Percentiles rank a stretch among this genome's conserved stretches.
Evolutionary conservation across 2,329 filamentous ascomycete species (phyloP).

Genomic region (Alternaria sp.): DNA sequence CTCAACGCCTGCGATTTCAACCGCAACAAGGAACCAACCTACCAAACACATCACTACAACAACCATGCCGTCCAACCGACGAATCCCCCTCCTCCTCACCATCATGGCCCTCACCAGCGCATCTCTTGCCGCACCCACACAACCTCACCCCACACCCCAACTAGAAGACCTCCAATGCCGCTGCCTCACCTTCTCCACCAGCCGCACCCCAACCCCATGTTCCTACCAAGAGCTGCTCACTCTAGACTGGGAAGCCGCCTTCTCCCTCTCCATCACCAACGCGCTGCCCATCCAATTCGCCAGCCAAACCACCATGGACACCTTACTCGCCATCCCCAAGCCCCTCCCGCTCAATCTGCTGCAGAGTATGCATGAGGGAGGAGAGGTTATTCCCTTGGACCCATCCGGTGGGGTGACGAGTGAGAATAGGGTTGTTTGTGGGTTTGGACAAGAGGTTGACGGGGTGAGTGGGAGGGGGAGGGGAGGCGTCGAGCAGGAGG

Average conservation of each 20-base stretch:
- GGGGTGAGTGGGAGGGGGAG: conserved; percentile 6
- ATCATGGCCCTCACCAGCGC: conserved; percentile 6
- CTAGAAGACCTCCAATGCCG: conserved; percentile 33
- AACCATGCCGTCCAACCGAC: conserved; percentile 6
- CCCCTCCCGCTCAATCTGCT: conserved; percentile 31
- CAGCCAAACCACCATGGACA: conserved; percentile 24
- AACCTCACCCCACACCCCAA: conserved; percentile 1
- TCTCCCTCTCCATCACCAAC: conserved; percentile 27
- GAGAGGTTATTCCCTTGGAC: conserved; percentile 16
- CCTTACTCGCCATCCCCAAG: conserved; percentile 23
- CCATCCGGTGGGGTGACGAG: conserved; percentile 16
- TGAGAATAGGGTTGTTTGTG: conserved; percentile 33
- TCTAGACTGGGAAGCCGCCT: conserved; percentile 33
- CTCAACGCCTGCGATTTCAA: background rate
- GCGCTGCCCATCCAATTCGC: conserved; percentile 35
- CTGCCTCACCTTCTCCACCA: conserved; percentile 32
- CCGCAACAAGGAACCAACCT: background rate
- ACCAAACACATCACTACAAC: background rate
- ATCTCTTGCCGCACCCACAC: conserved; percentile 18
- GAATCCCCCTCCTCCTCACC: conserved; percentile 4
- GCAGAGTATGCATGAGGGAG: conserved; percentile 16
- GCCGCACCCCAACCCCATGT: conserved; percentile 27
- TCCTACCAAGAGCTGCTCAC: conserved; percentile 26
- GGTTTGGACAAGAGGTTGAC: conserved; percentile 30
- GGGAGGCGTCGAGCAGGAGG: conserved; percentile 5